These are phyloP conservation scores for Diaporthe sp. DNA, from an alignment of 2,329 filamentous ascomycete species.

Conservation along the genomic window DNA sequence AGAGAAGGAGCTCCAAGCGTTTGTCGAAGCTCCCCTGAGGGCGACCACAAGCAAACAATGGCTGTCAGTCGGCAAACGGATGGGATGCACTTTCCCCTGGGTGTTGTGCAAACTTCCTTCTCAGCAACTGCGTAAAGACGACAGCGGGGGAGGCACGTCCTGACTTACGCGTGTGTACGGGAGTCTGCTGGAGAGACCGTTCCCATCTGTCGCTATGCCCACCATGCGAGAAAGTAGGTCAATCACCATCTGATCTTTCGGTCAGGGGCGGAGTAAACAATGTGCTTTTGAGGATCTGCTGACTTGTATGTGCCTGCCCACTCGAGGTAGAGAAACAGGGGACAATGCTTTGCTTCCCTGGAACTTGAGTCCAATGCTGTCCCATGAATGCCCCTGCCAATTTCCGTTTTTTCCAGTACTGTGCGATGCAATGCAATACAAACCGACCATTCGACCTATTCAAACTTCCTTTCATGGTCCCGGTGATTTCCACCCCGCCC, in stretches of 20 bases:
- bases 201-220: background rate
- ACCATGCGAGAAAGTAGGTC: background rate
- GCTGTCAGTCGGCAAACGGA: background rate
- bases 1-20: background rate
- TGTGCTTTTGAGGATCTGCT: background rate
- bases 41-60: background rate
- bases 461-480: background rate
- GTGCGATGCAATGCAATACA: background rate
- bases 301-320: background rate
- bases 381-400: conserved; percentile 2
- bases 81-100: background rate
- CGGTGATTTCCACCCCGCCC: background rate
- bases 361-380: background rate
- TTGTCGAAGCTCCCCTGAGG: background rate
- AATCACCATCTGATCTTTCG: background rate
- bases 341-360: background rate
- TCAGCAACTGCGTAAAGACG: background rate
- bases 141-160: background rate
- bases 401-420: background rate
- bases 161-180: background rate
- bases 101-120: background rate
- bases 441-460: background rate
- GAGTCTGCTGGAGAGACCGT: background rate
- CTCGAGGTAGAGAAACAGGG: background rate
- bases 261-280: background rate